Evolutionary conservation across 805 yeast species (phyloP).

Genomic region (Starmerella ratchasimensis): DNA sequence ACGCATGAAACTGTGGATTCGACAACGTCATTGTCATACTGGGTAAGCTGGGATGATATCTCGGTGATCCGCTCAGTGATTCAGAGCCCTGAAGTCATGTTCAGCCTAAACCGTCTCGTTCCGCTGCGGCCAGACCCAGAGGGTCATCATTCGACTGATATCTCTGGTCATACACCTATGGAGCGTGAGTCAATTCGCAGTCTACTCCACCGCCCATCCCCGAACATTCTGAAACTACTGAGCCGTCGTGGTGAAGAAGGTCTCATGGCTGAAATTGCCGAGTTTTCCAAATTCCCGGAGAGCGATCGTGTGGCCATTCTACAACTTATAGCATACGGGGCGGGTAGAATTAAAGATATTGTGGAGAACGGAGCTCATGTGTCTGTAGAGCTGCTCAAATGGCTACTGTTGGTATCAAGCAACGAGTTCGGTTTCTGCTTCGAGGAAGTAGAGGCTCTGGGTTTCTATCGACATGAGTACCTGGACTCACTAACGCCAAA

Average conservation of each 20-base stretch:
- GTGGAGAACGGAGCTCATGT: neutral
- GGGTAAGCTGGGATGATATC: slow-evolving; percentile 15
- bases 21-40: neutral
- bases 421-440: slow-evolving; percentile 13
- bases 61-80: slow-evolving; percentile 12
- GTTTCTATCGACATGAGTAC: slow-evolving; percentile 4
- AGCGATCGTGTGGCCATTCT: slow-evolving; percentile 11
- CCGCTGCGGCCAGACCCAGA: slow-evolving; percentile 9
- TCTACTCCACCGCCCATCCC: slow-evolving; percentile 8
- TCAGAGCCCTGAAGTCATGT: slow-evolving; percentile 10
- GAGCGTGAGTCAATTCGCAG: slow-evolving; percentile 11
- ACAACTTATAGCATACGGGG: slow-evolving; percentile 12
- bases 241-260: slow-evolving; percentile 12
- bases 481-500: slow-evolving; percentile 1
- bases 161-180: slow-evolving; percentile 9
- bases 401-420: slow-evolving; percentile 12
- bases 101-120: slow-evolving; percentile 9
- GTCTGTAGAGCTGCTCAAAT: slow-evolving; percentile 1
- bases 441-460: slow-evolving; percentile 14
- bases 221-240: slow-evolving; percentile 10
- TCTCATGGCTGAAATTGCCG: slow-evolving; percentile 4
- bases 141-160: neutral
- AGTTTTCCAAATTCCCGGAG: slow-evolving; percentile 6
- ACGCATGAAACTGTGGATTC: neutral
- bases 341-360: slow-evolving; percentile 7